phyloP scores from a whole-genome alignment of 2,329 filamentous ascomycete genomes.

The Penicillium sp. region DNA sequence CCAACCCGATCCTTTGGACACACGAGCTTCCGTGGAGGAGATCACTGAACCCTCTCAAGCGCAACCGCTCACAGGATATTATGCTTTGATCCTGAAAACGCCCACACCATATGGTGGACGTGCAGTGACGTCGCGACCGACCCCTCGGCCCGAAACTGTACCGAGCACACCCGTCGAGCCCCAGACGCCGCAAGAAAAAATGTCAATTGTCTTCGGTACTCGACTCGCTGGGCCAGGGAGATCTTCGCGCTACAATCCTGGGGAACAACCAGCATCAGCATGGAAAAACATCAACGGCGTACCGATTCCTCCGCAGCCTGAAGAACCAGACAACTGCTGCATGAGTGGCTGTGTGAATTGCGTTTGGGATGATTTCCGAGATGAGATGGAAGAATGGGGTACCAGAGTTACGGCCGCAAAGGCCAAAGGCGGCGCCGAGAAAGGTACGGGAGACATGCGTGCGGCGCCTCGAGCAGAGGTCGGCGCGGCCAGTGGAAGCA shows the following conservation, averaged over 20 bases:
- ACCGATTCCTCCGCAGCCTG: constrained; percentile 76
- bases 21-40: constrained; percentile 8
- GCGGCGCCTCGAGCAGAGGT: constrained; percentile 43
- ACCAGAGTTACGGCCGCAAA: constrained; percentile 64
- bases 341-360: constrained; percentile 99
- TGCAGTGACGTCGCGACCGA: constrained; percentile 20
- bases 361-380: constrained; percentile 89
- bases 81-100: constrained; percentile 44
- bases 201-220: constrained; percentile 78
- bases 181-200: constrained; percentile 48
- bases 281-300: constrained; percentile 71
- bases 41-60: constrained; percentile 33
- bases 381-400: constrained; percentile 91
- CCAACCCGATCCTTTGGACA: constrained; percentile 12
- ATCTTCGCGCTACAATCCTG: constrained; percentile 57
- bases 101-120: constrained; percentile 27
- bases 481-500: constrained; percentile 57
- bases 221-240: constrained; percentile 72
- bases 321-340: constrained; percentile 96
- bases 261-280: constrained; percentile 60
- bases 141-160: constrained; percentile 17
- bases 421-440: constrained; percentile 33
- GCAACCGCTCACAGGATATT: constrained; percentile 47
- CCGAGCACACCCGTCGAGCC: constrained; percentile 20
- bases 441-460: constrained; percentile 32